A percentile compares a stretch with the other conserved stretches of the same genome.
Conservation (phyloP, 352 stramenopile genomes). For the Phytophthora cryptogea region DNA sequence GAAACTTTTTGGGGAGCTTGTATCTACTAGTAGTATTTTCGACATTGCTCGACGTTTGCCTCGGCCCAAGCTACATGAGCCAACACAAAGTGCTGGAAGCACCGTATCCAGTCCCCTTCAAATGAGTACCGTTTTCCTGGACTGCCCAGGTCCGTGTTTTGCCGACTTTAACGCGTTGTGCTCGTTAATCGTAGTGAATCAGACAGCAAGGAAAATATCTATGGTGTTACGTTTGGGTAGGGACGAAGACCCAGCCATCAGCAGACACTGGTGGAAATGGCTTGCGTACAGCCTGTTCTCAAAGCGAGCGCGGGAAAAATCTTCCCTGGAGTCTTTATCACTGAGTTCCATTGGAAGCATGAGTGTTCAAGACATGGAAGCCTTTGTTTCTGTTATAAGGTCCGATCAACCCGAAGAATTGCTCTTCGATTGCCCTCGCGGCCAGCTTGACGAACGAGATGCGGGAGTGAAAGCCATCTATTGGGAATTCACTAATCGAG, state of each 20-base stretch:
- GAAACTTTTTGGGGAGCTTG: background rate
- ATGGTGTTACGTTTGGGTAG: slow-evolving; percentile 7
- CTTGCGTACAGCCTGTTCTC: slow-evolving; percentile 19
- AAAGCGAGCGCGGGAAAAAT: slow-evolving; percentile 1
- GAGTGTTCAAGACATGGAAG: slow-evolving; percentile 7
- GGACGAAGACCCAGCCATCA: background rate
- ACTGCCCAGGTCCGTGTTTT: background rate
- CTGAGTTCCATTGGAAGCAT: slow-evolving; percentile 8
- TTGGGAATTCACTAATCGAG: slow-evolving; percentile 11
- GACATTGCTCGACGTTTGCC: slow-evolving; percentile 1
- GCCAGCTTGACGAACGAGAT: background rate
- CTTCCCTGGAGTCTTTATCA: slow-evolving; percentile 8
- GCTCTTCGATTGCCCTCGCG: slow-evolving; percentile 9
- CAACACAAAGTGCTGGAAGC: background rate
- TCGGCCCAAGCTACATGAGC: background rate
- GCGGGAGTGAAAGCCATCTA: slow-evolving; percentile 5
- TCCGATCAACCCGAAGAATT: slow-evolving; percentile 16
- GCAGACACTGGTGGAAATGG: slow-evolving; percentile 16
- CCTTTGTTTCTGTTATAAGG: background rate
- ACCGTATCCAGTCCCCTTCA: background rate
- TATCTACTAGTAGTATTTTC: slow-evolving; percentile 16
- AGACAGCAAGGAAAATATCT: slow-evolving; percentile 19
- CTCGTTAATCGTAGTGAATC: slow-evolving; percentile 13
- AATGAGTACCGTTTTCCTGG: slow-evolving; percentile 2
- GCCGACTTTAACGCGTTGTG: slow-evolving; percentile 9